A percentile compares a stretch with the other conserved stretches of the same genome.
These are phyloP conservation scores for Alternaria postmessia DNA, from an alignment of 2,329 filamentous ascomycete genomes.

Conservation along the genomic window DNA sequence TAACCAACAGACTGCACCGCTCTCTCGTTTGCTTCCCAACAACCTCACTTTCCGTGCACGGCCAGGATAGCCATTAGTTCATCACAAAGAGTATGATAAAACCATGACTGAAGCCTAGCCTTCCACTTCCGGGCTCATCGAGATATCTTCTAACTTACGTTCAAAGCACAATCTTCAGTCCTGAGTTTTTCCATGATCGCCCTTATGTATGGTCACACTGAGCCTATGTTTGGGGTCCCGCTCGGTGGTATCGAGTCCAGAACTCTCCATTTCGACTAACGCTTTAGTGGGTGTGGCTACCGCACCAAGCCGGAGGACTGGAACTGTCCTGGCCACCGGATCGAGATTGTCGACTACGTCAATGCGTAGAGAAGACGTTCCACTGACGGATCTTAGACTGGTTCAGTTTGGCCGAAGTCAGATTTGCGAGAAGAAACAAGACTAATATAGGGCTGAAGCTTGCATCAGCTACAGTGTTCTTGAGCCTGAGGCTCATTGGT, in stretches of 20 bases:
- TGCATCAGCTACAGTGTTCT: background rate
- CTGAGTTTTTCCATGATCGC: background rate
- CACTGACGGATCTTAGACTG: background rate
- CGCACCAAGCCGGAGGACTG: background rate
- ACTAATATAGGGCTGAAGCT: background rate
- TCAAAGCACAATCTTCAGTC: background rate
- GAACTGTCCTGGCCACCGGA: background rate
- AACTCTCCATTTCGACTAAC: background rate
- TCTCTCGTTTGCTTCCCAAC: background rate
- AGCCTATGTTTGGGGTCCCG: background rate
- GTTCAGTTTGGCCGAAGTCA: background rate
- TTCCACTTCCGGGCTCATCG: background rate
- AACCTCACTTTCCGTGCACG: background rate
- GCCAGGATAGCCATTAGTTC: background rate
- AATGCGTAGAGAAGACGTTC: background rate
- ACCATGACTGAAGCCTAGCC: background rate
- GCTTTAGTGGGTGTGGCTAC: background rate
- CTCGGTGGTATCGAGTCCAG: background rate
- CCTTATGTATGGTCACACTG: background rate
- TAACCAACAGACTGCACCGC: background rate
- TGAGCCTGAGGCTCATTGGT: background rate
- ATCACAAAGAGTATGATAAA: background rate
- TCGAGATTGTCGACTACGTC: background rate
- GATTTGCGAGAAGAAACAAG: background rate
- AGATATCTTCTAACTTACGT: background rate